These are phyloP conservation scores for Trichosporon sp. DNA, from an alignment of 1,284 basidiomycete species.

Conservation along the genomic window DNA sequence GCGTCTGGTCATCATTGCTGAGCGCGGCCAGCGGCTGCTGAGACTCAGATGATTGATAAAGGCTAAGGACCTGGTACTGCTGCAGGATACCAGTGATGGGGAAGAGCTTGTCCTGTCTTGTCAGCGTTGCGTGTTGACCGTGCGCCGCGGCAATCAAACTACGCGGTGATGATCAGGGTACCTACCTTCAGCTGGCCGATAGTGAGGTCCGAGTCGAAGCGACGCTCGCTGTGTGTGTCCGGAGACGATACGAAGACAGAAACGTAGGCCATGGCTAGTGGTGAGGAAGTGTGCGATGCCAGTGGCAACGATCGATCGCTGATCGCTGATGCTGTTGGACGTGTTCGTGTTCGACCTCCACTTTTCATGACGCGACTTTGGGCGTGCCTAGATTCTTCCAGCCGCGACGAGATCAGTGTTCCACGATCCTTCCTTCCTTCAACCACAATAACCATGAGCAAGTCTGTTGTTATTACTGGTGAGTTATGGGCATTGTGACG, in stretches of 20 bases:
- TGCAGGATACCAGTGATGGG: slow-evolving; percentile 83
- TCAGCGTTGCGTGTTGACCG: neutral
- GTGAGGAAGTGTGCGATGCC: neutral
- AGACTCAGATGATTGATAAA: slow-evolving; percentile 60
- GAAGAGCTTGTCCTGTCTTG: slow-evolving; percentile 70
- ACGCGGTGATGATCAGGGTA: slow-evolving; percentile 6
- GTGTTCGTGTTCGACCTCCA: slow-evolving; percentile 6
- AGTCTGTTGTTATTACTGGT: slow-evolving; percentile 33
- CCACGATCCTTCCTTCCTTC: neutral
- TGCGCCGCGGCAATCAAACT: neutral
- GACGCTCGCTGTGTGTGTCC: slow-evolving; percentile 79
- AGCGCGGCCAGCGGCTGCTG: slow-evolving; percentile 55
- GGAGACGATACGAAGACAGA: slow-evolving; percentile 75
- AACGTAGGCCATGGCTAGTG: slow-evolving; percentile 36
- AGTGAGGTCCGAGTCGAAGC: slow-evolving; percentile 67
- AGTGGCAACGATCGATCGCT: neutral
- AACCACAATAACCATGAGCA: slow-evolving; percentile 8
- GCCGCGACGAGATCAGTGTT: neutral
- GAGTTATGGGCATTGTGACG: neutral
- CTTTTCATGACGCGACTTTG: slow-evolving; percentile 1
- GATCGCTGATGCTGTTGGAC: neutral
- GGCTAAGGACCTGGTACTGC: slow-evolving; percentile 62
- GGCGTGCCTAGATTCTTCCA: neutral
- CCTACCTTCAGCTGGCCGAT: slow-evolving; percentile 73
- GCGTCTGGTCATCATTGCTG: slow-evolving; percentile 61